Conservation (phyloP, 805 yeast genomes). For the Yamadazyma akitaensis region DNA sequence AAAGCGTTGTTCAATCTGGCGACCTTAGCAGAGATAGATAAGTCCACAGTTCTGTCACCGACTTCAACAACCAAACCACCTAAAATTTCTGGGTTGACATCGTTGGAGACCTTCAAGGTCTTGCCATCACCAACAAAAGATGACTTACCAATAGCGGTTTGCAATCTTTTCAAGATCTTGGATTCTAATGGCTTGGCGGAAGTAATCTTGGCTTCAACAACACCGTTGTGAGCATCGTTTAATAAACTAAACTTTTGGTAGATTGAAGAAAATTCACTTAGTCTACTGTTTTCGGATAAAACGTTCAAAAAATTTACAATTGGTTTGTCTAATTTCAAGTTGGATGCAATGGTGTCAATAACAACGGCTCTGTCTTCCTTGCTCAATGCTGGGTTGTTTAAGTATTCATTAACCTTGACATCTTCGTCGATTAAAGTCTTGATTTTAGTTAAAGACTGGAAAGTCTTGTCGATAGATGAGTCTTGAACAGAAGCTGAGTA, state of each 20-base stretch:
- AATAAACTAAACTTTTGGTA: slow-evolving; percentile 70
- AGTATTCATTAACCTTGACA: slow-evolving; percentile 54
- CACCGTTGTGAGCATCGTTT: slow-evolving; percentile 85
- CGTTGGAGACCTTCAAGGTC: slow-evolving; percentile 79
- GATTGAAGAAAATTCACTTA: slow-evolving; percentile 63
- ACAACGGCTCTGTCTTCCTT: slow-evolving; percentile 69
- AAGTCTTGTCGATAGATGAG: slow-evolving; percentile 68
- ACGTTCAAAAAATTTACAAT: slow-evolving; percentile 78
- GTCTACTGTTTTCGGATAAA: slow-evolving; percentile 92
- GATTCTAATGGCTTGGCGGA: slow-evolving; percentile 83
- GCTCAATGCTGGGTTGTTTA: slow-evolving; percentile 82
- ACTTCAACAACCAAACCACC: slow-evolving; percentile 97
- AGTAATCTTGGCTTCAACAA: slow-evolving; percentile 90
- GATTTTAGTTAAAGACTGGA: slow-evolving; percentile 60
- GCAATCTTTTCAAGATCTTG: slow-evolving; percentile 72
- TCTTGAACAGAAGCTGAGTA: slow-evolving; percentile 87
- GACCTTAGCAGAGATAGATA: slow-evolving; percentile 80
- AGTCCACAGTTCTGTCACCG: slow-evolving; percentile 95
- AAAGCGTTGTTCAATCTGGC: slow-evolving; percentile 85
- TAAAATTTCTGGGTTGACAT: slow-evolving; percentile 82
- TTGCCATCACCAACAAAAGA: slow-evolving; percentile 80
- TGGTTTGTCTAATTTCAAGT: slow-evolving; percentile 57
- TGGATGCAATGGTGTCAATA: slow-evolving; percentile 54
- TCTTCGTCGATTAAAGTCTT: slow-evolving; percentile 57
- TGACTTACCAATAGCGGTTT: slow-evolving; percentile 73